Percentiles rank a stretch among this genome's conserved stretches.
These are phyloP conservation scores for Geranium rotundifolium DNA, from an alignment of 345 rosid genomes.

Conservation along the genomic window DNA sequence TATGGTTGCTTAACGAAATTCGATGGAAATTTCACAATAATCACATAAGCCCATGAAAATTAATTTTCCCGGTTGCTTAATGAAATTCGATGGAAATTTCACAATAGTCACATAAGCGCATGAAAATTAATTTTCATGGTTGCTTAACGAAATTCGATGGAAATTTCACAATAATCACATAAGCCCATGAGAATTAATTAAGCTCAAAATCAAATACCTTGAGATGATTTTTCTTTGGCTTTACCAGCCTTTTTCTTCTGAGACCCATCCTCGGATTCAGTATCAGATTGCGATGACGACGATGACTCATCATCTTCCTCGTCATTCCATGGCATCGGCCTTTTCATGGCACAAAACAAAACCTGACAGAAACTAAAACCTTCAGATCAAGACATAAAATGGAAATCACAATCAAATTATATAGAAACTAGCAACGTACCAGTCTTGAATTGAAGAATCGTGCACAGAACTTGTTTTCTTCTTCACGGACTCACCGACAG, in stretches of 20 bases:
- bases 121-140: no score
- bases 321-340: conserved; percentile 45
- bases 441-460: neutral
- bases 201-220: neutral
- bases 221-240: neutral
- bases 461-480: neutral
- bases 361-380: neutral
- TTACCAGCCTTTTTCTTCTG: conserved; percentile 10
- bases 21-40: no score
- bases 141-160: no score
- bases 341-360: conserved; percentile 31
- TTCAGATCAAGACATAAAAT: neutral
- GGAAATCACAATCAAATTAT: neutral
- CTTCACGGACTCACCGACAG: neutral
- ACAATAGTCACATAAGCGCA: neutral
- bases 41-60: neutral
- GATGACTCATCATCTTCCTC: conserved; percentile 32
- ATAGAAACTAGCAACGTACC: neutral
- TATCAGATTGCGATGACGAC: conserved; percentile 31
- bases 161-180: no score
- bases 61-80: no score
- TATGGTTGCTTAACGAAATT: no score
- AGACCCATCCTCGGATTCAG: conserved; percentile 17
- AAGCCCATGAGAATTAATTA: neutral
- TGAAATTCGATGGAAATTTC: no score